These are phyloP conservation scores for Solanum hybrid DNA, from an alignment of 305 asterid genomes.

Conservation along the genomic window DNA sequence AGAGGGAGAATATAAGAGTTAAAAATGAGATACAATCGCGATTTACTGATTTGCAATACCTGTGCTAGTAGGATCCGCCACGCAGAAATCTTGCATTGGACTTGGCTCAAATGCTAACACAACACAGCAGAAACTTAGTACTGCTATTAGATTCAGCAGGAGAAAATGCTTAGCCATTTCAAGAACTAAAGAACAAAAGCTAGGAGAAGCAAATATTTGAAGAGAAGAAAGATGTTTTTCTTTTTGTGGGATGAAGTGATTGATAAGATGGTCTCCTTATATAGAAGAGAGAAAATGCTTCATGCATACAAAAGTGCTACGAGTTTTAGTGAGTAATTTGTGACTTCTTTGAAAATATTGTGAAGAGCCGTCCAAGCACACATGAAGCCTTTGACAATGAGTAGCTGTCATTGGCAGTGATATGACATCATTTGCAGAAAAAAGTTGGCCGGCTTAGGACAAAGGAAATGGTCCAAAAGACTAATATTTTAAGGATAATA, in stretches of 20 bases:
- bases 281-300: not conserved
- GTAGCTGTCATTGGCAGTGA: not conserved
- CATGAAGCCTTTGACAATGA: not conserved
- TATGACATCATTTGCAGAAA: too few relatives aligned
- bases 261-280: not conserved
- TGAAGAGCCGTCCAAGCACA: not conserved
- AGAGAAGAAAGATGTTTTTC: not conserved
- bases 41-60: not conserved
- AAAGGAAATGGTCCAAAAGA: not conserved
- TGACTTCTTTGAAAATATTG: not conserved
- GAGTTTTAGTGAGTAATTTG: not conserved
- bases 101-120: conserved; percentile 9
- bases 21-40: not conserved
- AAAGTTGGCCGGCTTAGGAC: not conserved
- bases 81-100: conserved; percentile 16
- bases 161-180: not conserved
- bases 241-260: not conserved
- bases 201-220: not conserved
- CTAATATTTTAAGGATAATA: not conserved
- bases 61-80: not conserved
- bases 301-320: not conserved
- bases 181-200: not conserved
- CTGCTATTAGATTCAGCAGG: not conserved
- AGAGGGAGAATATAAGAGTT: not conserved
- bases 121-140: not conserved